Evolutionary conservation across 441 rosid species (phyloP), one percentile per base, ranked within the genome.

Genomic region (Gossypium lobatum): DNA sequence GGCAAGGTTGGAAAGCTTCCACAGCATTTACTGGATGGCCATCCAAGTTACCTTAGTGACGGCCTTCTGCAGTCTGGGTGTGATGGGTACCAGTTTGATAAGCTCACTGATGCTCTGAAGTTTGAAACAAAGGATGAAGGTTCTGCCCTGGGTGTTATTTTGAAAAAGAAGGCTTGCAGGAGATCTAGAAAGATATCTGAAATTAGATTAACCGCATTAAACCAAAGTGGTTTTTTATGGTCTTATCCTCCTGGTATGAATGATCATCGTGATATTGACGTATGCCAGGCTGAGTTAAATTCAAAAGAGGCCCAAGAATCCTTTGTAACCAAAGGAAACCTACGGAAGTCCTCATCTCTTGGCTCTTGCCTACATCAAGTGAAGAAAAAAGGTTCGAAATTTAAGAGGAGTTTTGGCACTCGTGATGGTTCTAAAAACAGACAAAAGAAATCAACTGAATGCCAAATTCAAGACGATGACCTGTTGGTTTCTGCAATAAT

Each of bases 181-280:
- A 91, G 89, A 83, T 90, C 93, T 28, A 93, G 81, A 80, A 91
- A 86, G 73, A 81, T 85, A 81, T 89, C 98, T 37, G 89, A 86
- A 82, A 84, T 88, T 63, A 84, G 82, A 85, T 81, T 79, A 71
- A 52, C 83, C 54, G 17, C 77, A 6, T 75, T 75, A 34, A 63
- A 78, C 68, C 84, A 86, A 77, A 84, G 67, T 75, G 79, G 74
- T 50, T 61, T 68, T 71, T 52, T 77, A 60, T 77, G 70, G 73
- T 52, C 37, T 64, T 45, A 53, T 50, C 74, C 76, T 64, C 80
- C 45, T 21, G 67, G 39, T 62, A 76, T 67, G 76, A 78, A 73
- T 57, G 81, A 71, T 52, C 65, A 64, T 71, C 85, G 65, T 70
- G 80, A 78, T 78, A 53, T 72, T 53, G 72, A 73, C 72, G 64